Base-by-base conservation (phyloP, 2,329 filamentous ascomycete species). In the Zymoseptoria tritici region DNA sequence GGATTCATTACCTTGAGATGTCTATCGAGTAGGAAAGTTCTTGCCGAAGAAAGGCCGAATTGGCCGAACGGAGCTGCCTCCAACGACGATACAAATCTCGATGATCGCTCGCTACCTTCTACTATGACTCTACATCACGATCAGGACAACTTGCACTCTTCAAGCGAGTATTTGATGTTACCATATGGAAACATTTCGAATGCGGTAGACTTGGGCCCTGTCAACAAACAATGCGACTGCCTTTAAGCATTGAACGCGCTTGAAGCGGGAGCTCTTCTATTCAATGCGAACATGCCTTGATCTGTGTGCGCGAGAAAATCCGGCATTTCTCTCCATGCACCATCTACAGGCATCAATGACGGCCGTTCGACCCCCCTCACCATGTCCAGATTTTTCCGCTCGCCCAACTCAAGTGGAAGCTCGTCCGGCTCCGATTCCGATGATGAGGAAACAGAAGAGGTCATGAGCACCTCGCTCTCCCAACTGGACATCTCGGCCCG, bases 361-460 rank as follows among this genome's bases (percentile, higher is more conserved):
- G 36, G 16, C 6, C 16, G 4, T 46, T 4, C 36, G 36, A n/a
- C 13, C 36, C 16, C 13, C 36, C 6, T n/a, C 36, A 46, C 13
- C 4, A 67, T 67, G 66, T 67, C 66, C 9, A 61, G 56, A 55
- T 67, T 66, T 58, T 67, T 66, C 55, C 64, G 64, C 21, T 66
- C 65, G 19, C 54, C 56, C 19, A 54, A 58, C 16, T 65, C 64
- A 19, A 63, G 59, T 49, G 57, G 56, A 13, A 62, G 56, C 58
- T 64, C 63, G 16, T 66, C 66, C 26, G 52, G 56, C 8, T 57
- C 57, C 49, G 56, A 62, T n/a, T 19, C 51, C 21, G 60, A 60
- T 13, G 57, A 62, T 49, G 61, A 57, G 16, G 52, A 63, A 22
- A 54, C 56, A 16, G 59, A 62, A 53, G 63, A 63, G 53, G 24